phyloP scores from a whole-genome alignment of 2,329 filamentous ascomycete species.

The Madurella mycetomatis region DNA sequence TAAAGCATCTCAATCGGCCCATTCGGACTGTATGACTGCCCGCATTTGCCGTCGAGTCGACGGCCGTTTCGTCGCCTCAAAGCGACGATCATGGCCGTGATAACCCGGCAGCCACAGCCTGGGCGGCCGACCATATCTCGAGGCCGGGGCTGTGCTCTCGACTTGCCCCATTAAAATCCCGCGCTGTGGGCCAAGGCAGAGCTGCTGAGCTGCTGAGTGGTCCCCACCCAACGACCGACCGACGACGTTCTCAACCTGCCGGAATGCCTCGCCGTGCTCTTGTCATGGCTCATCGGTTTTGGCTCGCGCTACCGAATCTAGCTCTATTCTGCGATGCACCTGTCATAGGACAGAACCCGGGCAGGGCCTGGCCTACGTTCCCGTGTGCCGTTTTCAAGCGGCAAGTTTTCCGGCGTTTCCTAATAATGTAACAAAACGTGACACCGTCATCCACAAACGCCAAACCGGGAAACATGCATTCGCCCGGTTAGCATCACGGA shows the following conservation, averaged over 20 bases:
- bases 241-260: constrained; percentile 12
- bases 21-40: neutral
- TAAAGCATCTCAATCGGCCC: neutral
- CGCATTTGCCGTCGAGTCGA: neutral
- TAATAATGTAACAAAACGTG: too few relatives aligned
- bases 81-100: neutral
- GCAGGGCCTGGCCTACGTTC: too few relatives aligned
- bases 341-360: too few relatives aligned
- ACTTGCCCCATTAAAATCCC: constrained; percentile 10
- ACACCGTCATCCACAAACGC: too few relatives aligned
- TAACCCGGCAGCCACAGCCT: constrained; percentile 10
- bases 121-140: constrained; percentile 13
- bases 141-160: constrained; percentile 16
- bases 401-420: too few relatives aligned
- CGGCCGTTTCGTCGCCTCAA: neutral
- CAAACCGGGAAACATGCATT: too few relatives aligned
- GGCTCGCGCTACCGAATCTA: neutral
- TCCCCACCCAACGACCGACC: neutral
- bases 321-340: constrained; percentile 1
- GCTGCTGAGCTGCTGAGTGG: constrained; percentile 16
- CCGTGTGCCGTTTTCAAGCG: too few relatives aligned
- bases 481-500: too few relatives aligned
- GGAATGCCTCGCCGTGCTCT: constrained; percentile 10
- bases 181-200: neutral
- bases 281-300: neutral